phyloP scores from a whole-genome alignment of 2,329 filamentous ascomycete species.

The Sordariomycetes sp. region DNA sequence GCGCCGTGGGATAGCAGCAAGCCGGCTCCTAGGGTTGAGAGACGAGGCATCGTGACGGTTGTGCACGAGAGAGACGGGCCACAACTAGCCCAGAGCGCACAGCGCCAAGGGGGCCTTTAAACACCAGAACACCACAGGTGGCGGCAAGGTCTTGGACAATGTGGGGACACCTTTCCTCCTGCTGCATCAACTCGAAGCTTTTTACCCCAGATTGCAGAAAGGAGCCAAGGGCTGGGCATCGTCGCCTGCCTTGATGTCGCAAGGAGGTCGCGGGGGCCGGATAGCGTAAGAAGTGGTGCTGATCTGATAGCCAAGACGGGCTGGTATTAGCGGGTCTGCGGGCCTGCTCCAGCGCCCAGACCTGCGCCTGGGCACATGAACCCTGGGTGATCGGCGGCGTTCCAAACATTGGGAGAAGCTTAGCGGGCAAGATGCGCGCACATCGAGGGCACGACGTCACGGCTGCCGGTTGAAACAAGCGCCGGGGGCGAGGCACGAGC shows the following conservation, averaged over 20 bases:
- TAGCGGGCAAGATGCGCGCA: background rate
- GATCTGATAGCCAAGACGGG: slow-evolving; percentile 5
- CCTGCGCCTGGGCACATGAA: too few relatives aligned
- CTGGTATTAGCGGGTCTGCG: background rate
- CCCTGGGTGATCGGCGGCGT: background rate
- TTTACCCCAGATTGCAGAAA: background rate
- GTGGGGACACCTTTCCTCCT: background rate
- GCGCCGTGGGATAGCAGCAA: background rate
- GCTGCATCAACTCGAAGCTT: background rate
- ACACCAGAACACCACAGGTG: background rate
- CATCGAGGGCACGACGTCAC: background rate
- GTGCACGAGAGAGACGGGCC: background rate
- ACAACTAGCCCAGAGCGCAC: background rate
- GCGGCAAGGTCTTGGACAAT: background rate
- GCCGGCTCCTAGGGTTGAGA: background rate
- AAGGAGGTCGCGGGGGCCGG: background rate
- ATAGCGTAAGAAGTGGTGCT: background rate
- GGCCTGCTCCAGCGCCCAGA: background rate
- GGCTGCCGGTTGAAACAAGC: background rate
- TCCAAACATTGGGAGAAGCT: background rate
- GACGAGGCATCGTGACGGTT: background rate
- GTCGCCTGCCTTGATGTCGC: background rate
- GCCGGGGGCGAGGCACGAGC: background rate
- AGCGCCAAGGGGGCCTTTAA: background rate
- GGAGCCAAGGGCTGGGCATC: background rate